Evolutionary conservation across 2,329 filamentous ascomycete genomes (phyloP), one percentile per base, ranked within the genome.

Genomic region (Botryotinia convoluta): DNA sequence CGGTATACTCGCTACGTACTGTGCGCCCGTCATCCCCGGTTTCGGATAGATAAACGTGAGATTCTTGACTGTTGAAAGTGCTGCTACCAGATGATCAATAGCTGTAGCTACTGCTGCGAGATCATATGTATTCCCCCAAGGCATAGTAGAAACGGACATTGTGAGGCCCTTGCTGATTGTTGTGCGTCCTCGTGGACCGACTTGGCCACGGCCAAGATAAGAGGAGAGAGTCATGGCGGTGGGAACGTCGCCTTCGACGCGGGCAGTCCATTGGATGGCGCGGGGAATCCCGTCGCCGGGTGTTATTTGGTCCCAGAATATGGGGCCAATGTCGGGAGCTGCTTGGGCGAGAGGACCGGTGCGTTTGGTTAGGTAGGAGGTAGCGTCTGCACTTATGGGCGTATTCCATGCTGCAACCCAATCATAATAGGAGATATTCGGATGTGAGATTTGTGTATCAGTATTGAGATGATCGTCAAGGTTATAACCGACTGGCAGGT

Each of bases 211-310:
- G 48, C 89, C 89, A 42, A 92, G 89, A 81, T 92, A 91, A 77
- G 88, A 86, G 75, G 84, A 87, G 77, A 89, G 84, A 22, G 76
- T 80, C 77, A 80, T 80, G 16, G 77, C 75, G n/a, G 78, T 75
- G 8, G 76, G 75, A 22, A 73, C 69, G 1, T 78, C 78, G 3
- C 79, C 87, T 75, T 91, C 89, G 39, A 91, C 89, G 76, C 90
- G 86, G 61, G 89, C 86, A 16, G 90, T 92, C 85, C 88, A 92
- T 79, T 92, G 90, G 29, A 92, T 83, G 77, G 91, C 88, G 64
- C 90, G 86, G 14, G 87, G 85, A 72, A 90, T 86, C 39, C 89
- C 89, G 76, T 93, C 90, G 3, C 82, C 81, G 39, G 86, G 86
- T 45, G 80, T 82, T 78, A 91, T 86, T 74, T 89, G 86, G 75